Evolutionary conservation across 1,139 yeast genomes (phyloP).

Genomic region (Meyerozyma guilliermondii): DNA sequence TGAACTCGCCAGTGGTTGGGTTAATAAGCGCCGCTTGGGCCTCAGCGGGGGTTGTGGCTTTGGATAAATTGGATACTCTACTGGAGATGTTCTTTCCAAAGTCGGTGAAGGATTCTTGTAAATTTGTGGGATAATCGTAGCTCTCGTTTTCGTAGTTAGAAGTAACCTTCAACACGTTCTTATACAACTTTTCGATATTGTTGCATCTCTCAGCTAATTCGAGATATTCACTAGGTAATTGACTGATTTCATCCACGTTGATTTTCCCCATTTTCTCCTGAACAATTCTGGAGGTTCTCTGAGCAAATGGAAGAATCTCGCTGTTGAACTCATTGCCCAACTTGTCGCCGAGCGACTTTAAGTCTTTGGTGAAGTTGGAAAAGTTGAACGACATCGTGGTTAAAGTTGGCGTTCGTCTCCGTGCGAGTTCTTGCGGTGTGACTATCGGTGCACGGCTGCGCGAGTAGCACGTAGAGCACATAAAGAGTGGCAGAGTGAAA

Average conservation of each 20-base stretch:
- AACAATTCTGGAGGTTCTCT: constrained; percentile 72
- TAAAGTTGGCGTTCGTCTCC: not conserved
- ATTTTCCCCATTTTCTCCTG: constrained; percentile 76
- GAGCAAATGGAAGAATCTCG: constrained; percentile 61
- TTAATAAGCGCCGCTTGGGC: constrained; percentile 71
- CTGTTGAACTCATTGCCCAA: constrained; percentile 40
- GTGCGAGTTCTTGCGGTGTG: not conserved
- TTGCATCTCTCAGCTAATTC: constrained; percentile 75
- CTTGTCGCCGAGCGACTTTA: constrained; percentile 35
- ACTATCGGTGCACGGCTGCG: not conserved
- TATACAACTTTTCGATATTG: constrained; percentile 67
- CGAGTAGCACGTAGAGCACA: too few relatives aligned
- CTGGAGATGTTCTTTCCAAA: constrained; percentile 64
- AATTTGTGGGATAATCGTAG: constrained; percentile 82
- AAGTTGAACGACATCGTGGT: constrained; percentile 41
- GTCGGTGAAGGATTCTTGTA: constrained; percentile 69
- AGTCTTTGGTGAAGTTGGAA: constrained; percentile 36
- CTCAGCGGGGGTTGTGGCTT: constrained; percentile 75
- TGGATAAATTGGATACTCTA: constrained; percentile 64
- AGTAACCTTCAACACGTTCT: constrained; percentile 68
- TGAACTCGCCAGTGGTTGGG: constrained; percentile 48
- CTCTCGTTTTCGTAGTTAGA: constrained; percentile 68
- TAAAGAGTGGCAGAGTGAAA: not conserved
- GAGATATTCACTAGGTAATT: constrained; percentile 76
- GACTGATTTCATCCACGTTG: constrained; percentile 67